Percentiles rank a stretch among this genome's conserved stretches.
Conservation (phyloP, 169 alveolate species). For the Perkinsus chesapeaki region DNA sequence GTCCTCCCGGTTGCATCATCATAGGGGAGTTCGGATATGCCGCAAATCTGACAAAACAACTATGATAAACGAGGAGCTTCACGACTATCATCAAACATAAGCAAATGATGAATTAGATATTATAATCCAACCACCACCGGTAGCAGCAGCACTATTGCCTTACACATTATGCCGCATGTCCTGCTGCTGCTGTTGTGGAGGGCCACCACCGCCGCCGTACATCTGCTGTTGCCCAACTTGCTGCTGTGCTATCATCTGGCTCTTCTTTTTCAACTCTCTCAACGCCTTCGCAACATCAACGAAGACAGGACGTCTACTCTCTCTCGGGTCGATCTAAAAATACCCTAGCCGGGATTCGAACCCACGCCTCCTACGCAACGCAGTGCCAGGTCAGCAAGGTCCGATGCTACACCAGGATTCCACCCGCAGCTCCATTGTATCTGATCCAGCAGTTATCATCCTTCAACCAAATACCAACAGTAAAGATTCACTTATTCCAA, state of each 20-base stretch:
- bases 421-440: neutral
- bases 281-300: neutral
- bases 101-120: too few species aligned
- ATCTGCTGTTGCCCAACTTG: neutral
- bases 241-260: neutral
- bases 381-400: neutral
- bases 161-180: neutral
- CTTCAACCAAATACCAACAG: neutral
- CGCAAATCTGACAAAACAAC: neutral
- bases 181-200: neutral
- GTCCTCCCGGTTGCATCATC: neutral
- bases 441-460: too few species aligned
- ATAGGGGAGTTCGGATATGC: neutral
- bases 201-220: neutral
- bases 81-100: too few species aligned
- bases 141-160: neutral
- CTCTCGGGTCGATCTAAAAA: neutral
- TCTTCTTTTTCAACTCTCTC: neutral
- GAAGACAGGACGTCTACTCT: neutral
- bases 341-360: neutral
- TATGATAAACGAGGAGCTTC: too few species aligned
- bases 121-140: neutral
- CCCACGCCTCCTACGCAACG: neutral
- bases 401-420: neutral
- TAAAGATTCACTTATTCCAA: neutral